phyloP scores from a whole-genome alignment of 192 early-diverging fungal genomes.

The Podila minutissima region DNA sequence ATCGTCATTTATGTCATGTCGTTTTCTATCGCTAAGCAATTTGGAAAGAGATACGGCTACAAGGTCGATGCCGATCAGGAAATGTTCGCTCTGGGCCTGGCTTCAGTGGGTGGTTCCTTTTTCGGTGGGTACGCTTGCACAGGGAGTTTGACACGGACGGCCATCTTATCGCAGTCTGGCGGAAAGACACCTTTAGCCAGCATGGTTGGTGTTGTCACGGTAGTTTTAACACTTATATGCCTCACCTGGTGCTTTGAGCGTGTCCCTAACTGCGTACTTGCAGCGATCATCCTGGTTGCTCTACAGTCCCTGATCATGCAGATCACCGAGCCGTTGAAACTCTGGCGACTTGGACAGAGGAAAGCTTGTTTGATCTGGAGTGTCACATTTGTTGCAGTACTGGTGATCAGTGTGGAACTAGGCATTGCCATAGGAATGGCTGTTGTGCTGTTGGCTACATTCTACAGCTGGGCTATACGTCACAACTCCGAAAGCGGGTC shows the following conservation, averaged over 20 bases:
- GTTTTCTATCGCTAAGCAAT: conserved; percentile 50
- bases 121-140: conserved; percentile 53
- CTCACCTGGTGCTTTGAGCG: conserved; percentile 86
- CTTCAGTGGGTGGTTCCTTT: conserved; percentile 43
- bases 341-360: conserved; percentile 39
- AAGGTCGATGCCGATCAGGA: conserved; percentile 51
- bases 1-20: conserved; percentile 52
- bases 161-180: conserved; percentile 87
- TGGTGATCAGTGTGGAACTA: conserved; percentile 31
- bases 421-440: conserved; percentile 41
- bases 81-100: conserved; percentile 50
- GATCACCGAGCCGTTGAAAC: conserved; percentile 35
- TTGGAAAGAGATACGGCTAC: conserved; percentile 49
- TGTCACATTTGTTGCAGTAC: conserved; percentile 22
- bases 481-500: background rate
- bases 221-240: conserved; percentile 77
- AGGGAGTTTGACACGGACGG: conserved; percentile 64
- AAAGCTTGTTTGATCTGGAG: conserved; percentile 38
- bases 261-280: conserved; percentile 79
- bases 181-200: conserved; percentile 81
- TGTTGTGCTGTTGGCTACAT: conserved; percentile 20
- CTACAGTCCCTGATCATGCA: conserved; percentile 46
- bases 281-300: conserved; percentile 79
- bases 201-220: conserved; percentile 77
- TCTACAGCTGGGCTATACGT: background rate